Percentiles rank a stretch among this genome's conserved stretches.
Conservation (phyloP, 768 basidiomycete genomes). For the Trametes maxima region DNA sequence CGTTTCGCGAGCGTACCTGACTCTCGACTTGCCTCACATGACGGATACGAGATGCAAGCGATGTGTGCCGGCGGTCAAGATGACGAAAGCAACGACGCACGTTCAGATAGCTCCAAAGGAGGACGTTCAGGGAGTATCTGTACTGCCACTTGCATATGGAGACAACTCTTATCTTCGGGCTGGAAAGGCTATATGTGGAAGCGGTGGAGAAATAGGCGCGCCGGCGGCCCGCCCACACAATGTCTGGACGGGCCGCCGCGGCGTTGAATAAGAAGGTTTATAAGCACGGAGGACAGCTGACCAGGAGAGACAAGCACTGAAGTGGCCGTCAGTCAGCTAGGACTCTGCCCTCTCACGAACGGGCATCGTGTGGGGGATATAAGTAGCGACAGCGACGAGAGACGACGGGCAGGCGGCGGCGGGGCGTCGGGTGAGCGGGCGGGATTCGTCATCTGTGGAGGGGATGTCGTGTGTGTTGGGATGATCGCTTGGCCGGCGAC, state of each 20-base stretch:
- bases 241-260: neutral
- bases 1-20: too few relatives aligned
- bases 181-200: neutral
- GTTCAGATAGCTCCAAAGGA: too few relatives aligned
- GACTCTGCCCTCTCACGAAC: neutral
- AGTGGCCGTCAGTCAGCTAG: neutral
- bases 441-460: neutral
- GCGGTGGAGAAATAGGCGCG: neutral
- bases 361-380: neutral
- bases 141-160: too few relatives aligned
- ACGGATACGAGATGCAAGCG: too few relatives aligned
- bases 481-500: neutral
- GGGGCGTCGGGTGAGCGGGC: neutral
- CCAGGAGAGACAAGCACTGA: neutral
- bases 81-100: too few relatives aligned
- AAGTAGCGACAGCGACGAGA: neutral
- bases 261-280: neutral
- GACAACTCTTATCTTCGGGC: too few relatives aligned
- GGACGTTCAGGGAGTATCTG: too few relatives aligned
- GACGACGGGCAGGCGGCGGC: too few relatives aligned
- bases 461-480: neutral
- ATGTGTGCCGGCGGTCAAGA: too few relatives aligned
- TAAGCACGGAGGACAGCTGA: slow-evolving; percentile 7
- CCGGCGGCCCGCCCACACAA: neutral
- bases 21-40: too few relatives aligned